phyloP scores from a whole-genome alignment of 1,284 basidiomycete genomes.

The Trichosporon faecale region DNA sequence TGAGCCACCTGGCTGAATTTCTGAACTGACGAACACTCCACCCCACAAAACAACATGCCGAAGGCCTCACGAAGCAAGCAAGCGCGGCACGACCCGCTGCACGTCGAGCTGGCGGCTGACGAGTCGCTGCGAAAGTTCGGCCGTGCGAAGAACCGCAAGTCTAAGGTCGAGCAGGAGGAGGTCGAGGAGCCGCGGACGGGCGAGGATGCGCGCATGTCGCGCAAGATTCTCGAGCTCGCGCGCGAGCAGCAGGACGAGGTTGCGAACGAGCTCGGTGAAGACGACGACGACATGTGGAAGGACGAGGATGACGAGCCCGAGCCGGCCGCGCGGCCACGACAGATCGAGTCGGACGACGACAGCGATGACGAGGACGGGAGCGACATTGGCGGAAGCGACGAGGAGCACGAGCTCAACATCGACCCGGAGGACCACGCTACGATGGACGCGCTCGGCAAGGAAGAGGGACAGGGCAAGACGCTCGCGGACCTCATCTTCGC shows the following conservation, averaged over 20 bases:
- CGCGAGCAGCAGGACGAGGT: conserved; percentile 90
- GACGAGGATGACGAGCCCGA: conserved; percentile 52
- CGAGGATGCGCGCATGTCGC: conserved; percentile 79
- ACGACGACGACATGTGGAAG: conserved; percentile 48
- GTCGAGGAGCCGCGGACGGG: conserved; percentile 65
- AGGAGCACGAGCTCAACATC: conserved; percentile 65
- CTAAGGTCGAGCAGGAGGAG: conserved; percentile 57
- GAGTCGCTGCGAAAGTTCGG: conserved; percentile 72
- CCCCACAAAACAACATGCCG: conserved; percentile 37
- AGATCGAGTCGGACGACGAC: conserved; percentile 38
- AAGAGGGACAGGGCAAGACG: conserved; percentile 64
- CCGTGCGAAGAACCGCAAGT: conserved; percentile 65
- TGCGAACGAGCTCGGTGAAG: conserved; percentile 57
- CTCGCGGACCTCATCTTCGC: conserved; percentile 94
- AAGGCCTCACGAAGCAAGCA: conserved; percentile 32
- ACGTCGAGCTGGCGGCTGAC: conserved; percentile 73
- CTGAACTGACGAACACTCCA: background rate
- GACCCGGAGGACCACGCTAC: conserved; percentile 82
- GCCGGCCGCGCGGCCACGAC: conserved; percentile 24
- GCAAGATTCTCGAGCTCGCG: conserved; percentile 87
- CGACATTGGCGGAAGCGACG: conserved; percentile 52
- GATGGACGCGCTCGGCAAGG: conserved; percentile 63
- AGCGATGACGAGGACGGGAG: conserved; percentile 48
- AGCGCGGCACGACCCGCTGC: conserved; percentile 74
- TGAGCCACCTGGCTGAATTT: background rate